Base-by-base conservation (phyloP, 148 eudicot genomes). In the Vaccinium macrocarpon region DNA sequence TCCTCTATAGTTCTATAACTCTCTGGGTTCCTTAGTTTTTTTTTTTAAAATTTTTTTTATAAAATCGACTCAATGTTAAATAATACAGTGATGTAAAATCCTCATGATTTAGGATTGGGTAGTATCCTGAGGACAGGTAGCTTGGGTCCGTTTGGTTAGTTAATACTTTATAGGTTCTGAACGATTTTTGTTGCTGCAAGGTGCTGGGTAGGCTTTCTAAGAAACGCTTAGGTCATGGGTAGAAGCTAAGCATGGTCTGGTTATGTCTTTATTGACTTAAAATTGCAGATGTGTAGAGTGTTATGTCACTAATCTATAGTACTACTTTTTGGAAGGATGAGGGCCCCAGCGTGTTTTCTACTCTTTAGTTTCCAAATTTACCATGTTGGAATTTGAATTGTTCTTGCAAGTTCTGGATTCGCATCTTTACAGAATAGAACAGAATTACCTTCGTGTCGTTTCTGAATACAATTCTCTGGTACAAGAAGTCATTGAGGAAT, bases 91-190 rank as follows among this genome's bases (percentile, higher is more conserved):
- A 51, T 76, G 56, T 21, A 23, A 23, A 32, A 25, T 23, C 25
- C 72, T 66, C 35, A 66, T 25, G 15, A 11, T 66, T 66, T 66
- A 66, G 35, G 73, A 66, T 25, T 25, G 73, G 73, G 73, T 66
- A 23, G 16, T 66, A 27, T 14, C 27, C 10, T 27, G 38, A 66
- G 27, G 27, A 29, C 73, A 66, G 78, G 84, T 85, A 80, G 82
- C 87, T 90, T 89, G 89, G 86, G 93, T 88, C 88, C 91, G 85
- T 92, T 78, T 93, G 98, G 93, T 62, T 62, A n/a, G n/a, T n/a
- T n/a, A n/a, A n/a, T n/a, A 57, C 16, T 62, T 62, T n/a, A 21
- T 62, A 21, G 25, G 25, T 21, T 62, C 0, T 62, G 25, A 21
- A 21, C n/a, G 68, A 52, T 52, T 9, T 52, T 52, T 52, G 25